Percentiles rank a stretch among this genome's conserved stretches.
phyloP scores from a whole-genome alignment of 805 yeast species.

The Cyberlindnera misumaiensis region DNA sequence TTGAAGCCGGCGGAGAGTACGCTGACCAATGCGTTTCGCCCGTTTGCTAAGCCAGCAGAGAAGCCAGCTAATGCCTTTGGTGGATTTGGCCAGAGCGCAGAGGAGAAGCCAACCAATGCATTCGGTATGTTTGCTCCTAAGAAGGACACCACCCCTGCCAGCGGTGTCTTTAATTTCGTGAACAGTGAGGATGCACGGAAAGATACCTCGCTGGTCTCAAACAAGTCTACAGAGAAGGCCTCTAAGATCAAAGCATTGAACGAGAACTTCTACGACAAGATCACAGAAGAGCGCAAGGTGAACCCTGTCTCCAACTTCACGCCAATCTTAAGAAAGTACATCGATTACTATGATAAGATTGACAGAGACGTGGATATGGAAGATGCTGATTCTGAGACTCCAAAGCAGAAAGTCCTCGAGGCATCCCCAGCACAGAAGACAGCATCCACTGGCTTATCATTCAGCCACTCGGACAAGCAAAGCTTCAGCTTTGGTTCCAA shows the following conservation, averaged over 20 bases:
- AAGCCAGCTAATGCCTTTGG: constrained; percentile 9
- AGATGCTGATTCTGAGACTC: constrained; percentile 14
- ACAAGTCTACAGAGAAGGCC: constrained; percentile 28
- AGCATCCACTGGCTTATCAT: constrained; percentile 9
- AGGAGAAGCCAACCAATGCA: constrained; percentile 1
- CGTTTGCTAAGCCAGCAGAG: constrained; percentile 6
- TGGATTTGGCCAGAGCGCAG: constrained; percentile 1
- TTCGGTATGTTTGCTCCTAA: constrained; percentile 5
- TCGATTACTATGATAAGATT: constrained; percentile 40
- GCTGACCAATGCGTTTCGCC: constrained; percentile 10
- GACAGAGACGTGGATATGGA: constrained; percentile 19
- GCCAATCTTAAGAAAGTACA: constrained; percentile 51
- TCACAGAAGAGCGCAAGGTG: constrained; percentile 33
- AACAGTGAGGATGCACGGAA: constrained; percentile 1
- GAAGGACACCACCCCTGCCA: neutral
- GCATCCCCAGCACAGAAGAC: constrained; percentile 7
- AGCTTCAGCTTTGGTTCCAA: constrained; percentile 21
- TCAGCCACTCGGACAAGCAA: constrained; percentile 5
- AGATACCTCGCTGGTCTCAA: constrained; percentile 7
- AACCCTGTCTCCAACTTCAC: constrained; percentile 52
- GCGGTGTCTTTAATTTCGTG: neutral
- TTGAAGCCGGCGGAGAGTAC: neutral
- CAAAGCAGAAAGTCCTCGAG: constrained; percentile 15
- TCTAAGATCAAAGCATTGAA: constrained; percentile 61
- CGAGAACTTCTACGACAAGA: constrained; percentile 44